phyloP scores from a whole-genome alignment of 345 rosid genomes.

The Lenwebbia sp. region DNA sequence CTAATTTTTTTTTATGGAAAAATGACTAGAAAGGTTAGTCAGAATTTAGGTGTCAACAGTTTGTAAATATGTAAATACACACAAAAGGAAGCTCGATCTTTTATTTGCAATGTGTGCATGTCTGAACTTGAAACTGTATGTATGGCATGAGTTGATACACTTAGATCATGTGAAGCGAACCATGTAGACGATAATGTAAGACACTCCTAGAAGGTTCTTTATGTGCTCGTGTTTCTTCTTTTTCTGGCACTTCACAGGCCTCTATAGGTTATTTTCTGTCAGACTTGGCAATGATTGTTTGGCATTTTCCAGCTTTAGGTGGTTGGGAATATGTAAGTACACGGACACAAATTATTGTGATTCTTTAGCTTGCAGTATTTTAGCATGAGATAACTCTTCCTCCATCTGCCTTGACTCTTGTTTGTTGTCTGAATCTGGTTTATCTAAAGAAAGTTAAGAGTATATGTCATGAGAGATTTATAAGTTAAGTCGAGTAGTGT shows the following conservation, averaged over 20 bases:
- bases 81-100: neutral
- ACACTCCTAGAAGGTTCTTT: neutral
- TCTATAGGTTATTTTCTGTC: constrained; percentile 76
- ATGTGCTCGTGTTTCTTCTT: neutral
- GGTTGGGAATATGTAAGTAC: constrained; percentile 73
- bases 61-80: neutral
- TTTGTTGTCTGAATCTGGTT: neutral
- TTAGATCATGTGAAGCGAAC: neutral
- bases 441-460: neutral
- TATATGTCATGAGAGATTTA: neutral
- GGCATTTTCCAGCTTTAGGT: constrained; percentile 70
- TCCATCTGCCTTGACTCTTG: neutral
- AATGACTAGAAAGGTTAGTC: too few species aligned
- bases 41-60: too few species aligned
- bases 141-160: neutral
- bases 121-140: neutral
- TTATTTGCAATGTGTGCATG: neutral
- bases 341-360: neutral
- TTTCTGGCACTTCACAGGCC: constrained; percentile 20
- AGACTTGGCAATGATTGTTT: constrained; percentile 67
- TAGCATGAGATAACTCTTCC: neutral
- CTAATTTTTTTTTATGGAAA: too few species aligned
- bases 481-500: neutral
- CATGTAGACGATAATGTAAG: neutral
- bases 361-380: neutral